Conservation (phyloP, 345 rosid species). For the Zanthoxylum bungeanum region DNA sequence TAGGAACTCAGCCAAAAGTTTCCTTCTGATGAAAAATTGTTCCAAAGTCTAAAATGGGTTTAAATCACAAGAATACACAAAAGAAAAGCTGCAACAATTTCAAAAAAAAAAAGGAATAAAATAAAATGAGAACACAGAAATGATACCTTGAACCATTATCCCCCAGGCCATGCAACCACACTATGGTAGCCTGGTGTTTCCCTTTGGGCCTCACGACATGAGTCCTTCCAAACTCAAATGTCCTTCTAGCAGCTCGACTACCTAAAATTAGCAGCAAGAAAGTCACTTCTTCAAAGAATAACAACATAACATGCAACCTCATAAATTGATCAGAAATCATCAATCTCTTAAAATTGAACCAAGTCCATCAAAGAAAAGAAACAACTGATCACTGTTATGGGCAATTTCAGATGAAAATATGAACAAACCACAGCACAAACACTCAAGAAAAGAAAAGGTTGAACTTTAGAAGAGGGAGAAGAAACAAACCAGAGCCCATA, state of each 20-base stretch:
- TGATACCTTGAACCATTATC: slow-evolving; percentile 72
- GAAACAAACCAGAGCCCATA: slow-evolving; percentile 68
- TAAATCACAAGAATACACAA: neutral
- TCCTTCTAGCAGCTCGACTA: slow-evolving; percentile 53
- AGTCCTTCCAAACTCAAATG: slow-evolving; percentile 73
- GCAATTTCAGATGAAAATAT: neutral
- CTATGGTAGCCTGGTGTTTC: slow-evolving; percentile 69
- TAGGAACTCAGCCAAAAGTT: neutral
- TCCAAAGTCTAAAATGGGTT: neutral
- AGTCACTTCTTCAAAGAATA: slow-evolving; percentile 9
- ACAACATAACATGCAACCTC: slow-evolving; percentile 7
- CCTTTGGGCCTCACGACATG: slow-evolving; percentile 79
- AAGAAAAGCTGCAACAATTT: neutral
- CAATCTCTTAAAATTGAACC: neutral
- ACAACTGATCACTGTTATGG: neutral
- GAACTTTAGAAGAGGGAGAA: neutral
- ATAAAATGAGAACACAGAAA: neutral
- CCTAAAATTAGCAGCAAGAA: slow-evolving; percentile 32
- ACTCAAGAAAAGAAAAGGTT: neutral
- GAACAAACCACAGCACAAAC: neutral
- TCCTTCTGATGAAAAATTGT: neutral
- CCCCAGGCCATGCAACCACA: slow-evolving; percentile 81
- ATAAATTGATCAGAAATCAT: no score
- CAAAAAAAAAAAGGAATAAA: neutral
- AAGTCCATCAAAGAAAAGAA: neutral